Conservation (phyloP, 495 filamentous ascomycete species). For the Ramalina intermedia region DNA sequence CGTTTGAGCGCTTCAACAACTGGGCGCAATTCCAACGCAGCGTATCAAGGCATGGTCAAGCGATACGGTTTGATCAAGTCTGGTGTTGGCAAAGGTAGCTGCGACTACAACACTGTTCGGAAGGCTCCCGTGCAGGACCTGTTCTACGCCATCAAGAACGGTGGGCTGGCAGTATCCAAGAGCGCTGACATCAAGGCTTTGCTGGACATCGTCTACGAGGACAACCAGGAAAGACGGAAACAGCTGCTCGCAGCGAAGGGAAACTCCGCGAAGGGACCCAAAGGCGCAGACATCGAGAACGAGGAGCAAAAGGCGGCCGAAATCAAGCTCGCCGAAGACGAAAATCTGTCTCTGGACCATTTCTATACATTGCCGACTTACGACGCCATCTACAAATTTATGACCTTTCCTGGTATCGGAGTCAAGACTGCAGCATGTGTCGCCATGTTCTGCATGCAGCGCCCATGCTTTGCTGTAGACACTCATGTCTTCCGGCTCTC, state of each 20-base stretch:
- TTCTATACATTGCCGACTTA: slow-evolving; percentile 51
- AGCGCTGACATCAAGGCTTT: slow-evolving; percentile 67
- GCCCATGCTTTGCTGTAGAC: slow-evolving; percentile 71
- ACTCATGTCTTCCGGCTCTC: slow-evolving; percentile 73
- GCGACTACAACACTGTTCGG: slow-evolving; percentile 78
- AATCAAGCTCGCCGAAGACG: slow-evolving; percentile 37
- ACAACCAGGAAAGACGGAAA: slow-evolving; percentile 41
- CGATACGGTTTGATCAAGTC: slow-evolving; percentile 50
- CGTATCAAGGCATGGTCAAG: slow-evolving; percentile 56
- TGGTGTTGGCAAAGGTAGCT: slow-evolving; percentile 58
- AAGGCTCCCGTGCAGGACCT: slow-evolving; percentile 46
- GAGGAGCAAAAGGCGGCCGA: slow-evolving; percentile 33
- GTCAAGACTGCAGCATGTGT: slow-evolving; percentile 87
- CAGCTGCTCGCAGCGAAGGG: slow-evolving; percentile 16
- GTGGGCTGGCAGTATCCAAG: slow-evolving; percentile 56
- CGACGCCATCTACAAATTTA: slow-evolving; percentile 58
- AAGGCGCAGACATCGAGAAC: slow-evolving; percentile 23
- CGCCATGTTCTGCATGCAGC: slow-evolving; percentile 61
- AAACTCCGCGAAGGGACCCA: slow-evolving; percentile 10
- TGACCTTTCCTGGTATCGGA: slow-evolving; percentile 71
- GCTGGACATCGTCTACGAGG: slow-evolving; percentile 62
- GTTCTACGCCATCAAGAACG: slow-evolving; percentile 54
- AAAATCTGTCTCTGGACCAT: slow-evolving; percentile 61
- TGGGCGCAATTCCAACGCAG: slow-evolving; percentile 46
- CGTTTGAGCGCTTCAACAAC: slow-evolving; percentile 64